phyloP scores from a whole-genome alignment of 768 basidiomycete species.

The Naganishia friedmannii region DNA sequence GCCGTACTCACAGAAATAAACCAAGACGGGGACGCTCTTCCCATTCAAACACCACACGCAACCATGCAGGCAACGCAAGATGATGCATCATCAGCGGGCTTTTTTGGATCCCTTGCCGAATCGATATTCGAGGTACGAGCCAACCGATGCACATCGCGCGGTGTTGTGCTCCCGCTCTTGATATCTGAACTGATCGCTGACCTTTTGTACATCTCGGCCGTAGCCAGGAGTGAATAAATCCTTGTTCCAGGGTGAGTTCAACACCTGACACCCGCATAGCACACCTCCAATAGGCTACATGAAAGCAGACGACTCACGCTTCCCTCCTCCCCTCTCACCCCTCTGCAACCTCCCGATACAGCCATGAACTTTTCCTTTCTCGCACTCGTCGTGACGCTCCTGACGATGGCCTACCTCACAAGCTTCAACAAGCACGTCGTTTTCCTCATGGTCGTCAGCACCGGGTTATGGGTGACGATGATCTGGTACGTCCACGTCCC shows the following conservation, averaged over 20 bases:
- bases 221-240: slow-evolving; percentile 49
- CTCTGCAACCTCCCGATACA: slow-evolving; percentile 4
- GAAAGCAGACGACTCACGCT: too few species aligned
- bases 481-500: slow-evolving; percentile 43
- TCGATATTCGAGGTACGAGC: slow-evolving; percentile 47
- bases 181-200: too few species aligned
- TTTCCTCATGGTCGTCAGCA: slow-evolving; percentile 40
- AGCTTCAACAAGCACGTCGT: slow-evolving; percentile 47
- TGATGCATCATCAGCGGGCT: slow-evolving; percentile 20
- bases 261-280: background rate
- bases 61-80: too few species aligned
- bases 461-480: slow-evolving; percentile 47
- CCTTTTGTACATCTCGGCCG: background rate
- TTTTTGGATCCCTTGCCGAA: slow-evolving; percentile 40
- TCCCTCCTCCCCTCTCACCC: too few species aligned
- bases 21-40: background rate
- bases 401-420: slow-evolving; percentile 46
- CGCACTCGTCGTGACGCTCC: slow-evolving; percentile 42
- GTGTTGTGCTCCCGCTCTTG: too few species aligned
- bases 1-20: slow-evolving; percentile 9
- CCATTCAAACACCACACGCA: too few species aligned
- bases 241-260: slow-evolving; percentile 42
- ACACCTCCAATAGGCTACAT: background rate
- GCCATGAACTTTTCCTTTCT: slow-evolving; percentile 51
- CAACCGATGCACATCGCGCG: too few species aligned